Evolutionary conservation across 2,329 filamentous ascomycete genomes (phyloP).

Genomic region (Macroventuria anomochaeta): DNA sequence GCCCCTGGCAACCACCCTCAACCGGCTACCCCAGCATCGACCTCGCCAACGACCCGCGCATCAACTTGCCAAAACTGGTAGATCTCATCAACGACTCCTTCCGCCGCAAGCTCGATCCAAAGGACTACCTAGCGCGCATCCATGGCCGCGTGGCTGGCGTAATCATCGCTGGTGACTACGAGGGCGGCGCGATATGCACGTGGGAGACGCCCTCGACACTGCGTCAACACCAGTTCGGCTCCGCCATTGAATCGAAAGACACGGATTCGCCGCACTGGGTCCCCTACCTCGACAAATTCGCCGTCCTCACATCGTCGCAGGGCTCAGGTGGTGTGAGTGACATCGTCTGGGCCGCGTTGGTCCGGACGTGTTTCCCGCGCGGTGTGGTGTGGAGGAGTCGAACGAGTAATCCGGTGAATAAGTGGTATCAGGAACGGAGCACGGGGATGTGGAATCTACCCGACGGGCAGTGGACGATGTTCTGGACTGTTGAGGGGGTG

Average conservation of each 20-base stretch:
- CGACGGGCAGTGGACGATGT: conserved; percentile 94
- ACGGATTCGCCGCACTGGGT: conserved; percentile 65
- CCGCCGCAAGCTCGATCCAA: conserved; percentile 78
- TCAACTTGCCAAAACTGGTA: conserved; percentile 83
- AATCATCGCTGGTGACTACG: conserved; percentile 95
- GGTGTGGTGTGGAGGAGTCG: conserved; percentile 94
- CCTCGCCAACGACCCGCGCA: conserved; percentile 74
- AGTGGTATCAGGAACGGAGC: conserved; percentile 97
- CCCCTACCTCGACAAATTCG: conserved; percentile 97
- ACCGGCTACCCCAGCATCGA: conserved; percentile 67
- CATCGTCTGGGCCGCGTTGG: conserved; percentile 95
- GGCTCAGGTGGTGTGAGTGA: conserved; percentile 93
- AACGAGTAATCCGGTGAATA: conserved; percentile 93
- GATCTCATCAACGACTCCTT: conserved; percentile 95
- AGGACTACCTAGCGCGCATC: conserved; percentile 83
- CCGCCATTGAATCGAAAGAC: not conserved
- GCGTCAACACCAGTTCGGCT: conserved; percentile 50
- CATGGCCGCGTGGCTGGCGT: conserved; percentile 82
- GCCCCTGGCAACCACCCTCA: conserved; percentile 71
- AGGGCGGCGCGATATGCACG: conserved; percentile 91
- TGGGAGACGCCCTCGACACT: conserved; percentile 74
- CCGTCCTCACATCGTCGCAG: conserved; percentile 85
- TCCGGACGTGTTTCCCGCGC: conserved; percentile 81
- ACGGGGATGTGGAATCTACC: conserved; percentile 81
- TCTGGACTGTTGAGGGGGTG: conserved; percentile 82